Evolutionary conservation across 2,329 filamentous ascomycete species (phyloP), one percentile per base, ranked within the genome.

Genomic region (Ceratocystis alfenasii): DNA sequence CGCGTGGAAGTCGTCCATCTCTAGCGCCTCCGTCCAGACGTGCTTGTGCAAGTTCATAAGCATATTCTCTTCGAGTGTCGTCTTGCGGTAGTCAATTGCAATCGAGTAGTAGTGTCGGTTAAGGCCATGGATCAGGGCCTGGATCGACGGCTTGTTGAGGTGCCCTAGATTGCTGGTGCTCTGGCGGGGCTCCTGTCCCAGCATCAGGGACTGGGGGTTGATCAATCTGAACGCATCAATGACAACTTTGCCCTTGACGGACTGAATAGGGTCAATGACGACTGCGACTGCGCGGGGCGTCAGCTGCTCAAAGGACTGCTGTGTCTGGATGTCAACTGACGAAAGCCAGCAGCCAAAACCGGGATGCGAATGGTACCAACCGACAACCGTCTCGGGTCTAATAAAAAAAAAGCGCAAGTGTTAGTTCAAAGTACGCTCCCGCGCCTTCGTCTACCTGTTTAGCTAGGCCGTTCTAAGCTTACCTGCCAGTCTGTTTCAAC

Each of bases 71-170:
- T 99, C 94, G 63, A 99, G 81, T 0, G 90, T 93, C 0, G 93
- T 96, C 81, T 99, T 99, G 74, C 93, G 84, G 78, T 99, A 99
- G 78, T 96, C 92, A 79, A 99, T 97, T 68, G 85, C 93, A 74
- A 99, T 99, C 72, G 90, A 96, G 82, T 99, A 99, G 82, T 99
- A 99, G 80, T 99, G 94, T 73, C 94, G 84, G 80, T 99, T 99
- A 57, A 99, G 83, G 67, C 94, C 94, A 77, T 99, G 94, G 70
- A 99, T 99, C 67, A 99, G 87, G 45, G 95, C 93, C 79, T 99
- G 95, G 70, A 99, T 99, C n/a, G 92, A 96, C 30, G 94, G 95
- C 79, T 99, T 99, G 81, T 99, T 97, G 70, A 99, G 83, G 75
- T 99, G 94, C 30, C 95, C 94, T 73, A 99, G 78, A 79, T 99